Conservation (phyloP, 2,329 filamentous ascomycete species). For the Calonectria pauciramosa region DNA sequence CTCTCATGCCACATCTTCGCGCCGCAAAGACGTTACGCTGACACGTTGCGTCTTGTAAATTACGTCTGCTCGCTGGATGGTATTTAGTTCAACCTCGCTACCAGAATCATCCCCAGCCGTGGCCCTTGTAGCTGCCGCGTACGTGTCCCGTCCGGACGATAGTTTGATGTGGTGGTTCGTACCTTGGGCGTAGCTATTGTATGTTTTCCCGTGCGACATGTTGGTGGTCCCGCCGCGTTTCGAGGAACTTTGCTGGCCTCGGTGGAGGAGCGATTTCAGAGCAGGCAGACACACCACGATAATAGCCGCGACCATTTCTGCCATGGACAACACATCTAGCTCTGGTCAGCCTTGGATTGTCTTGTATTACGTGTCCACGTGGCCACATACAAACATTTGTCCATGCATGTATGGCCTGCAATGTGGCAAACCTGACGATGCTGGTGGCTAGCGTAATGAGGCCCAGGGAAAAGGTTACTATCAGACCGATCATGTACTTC, state of each 20-base stretch:
- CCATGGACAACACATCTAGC: constrained; percentile 39
- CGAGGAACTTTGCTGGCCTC: constrained; percentile 29
- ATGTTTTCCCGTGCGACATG: constrained; percentile 32
- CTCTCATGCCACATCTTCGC: constrained; percentile 21
- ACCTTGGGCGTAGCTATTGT: not conserved
- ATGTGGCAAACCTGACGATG: constrained; percentile 34
- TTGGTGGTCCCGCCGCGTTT: constrained; percentile 32
- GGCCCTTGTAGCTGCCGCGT: not conserved
- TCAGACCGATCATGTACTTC: constrained; percentile 32
- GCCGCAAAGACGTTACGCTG: constrained; percentile 36
- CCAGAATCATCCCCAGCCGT: constrained; percentile 36
- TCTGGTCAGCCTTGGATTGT: not conserved
- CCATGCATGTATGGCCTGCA: constrained; percentile 41
- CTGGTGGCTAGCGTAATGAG: constrained; percentile 38
- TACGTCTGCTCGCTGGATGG: constrained; percentile 27
- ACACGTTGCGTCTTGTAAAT: constrained; percentile 42
- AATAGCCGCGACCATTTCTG: constrained; percentile 36
- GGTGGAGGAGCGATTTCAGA: constrained; percentile 37
- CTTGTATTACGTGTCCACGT: not conserved
- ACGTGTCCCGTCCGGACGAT: constrained; percentile 35
- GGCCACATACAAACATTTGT: constrained; percentile 40
- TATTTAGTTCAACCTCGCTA: constrained; percentile 41
- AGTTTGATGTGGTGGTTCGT: constrained; percentile 38
- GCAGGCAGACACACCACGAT: constrained; percentile 38
- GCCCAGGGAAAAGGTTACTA: constrained; percentile 36